phyloP scores from a whole-genome alignment of 2,329 filamentous ascomycete genomes.

The Aspergillus piperis region DNA sequence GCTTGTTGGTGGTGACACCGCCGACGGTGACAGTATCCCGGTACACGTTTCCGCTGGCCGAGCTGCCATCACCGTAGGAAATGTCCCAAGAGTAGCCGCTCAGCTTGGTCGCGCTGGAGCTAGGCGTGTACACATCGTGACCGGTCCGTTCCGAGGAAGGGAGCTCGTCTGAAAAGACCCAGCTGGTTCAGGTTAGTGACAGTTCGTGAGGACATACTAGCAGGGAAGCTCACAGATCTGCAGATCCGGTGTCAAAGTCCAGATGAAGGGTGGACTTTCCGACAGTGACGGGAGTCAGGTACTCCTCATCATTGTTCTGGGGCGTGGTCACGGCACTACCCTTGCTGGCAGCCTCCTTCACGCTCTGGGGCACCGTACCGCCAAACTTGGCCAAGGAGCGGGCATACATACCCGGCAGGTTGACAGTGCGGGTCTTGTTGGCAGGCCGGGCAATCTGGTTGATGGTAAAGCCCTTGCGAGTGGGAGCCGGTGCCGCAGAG shows the following conservation, averaged over 20 bases:
- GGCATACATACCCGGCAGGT: conserved; percentile 34
- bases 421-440: conserved; percentile 24
- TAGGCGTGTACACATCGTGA: conserved; percentile 61
- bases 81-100: conserved; percentile 60
- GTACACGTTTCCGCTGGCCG: conserved; percentile 66
- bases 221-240: conserved; percentile 62
- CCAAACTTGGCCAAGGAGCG: conserved; percentile 34
- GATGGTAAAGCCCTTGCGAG: conserved; percentile 34
- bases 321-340: conserved; percentile 47
- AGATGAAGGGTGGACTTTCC: conserved; percentile 65
- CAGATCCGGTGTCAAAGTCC: conserved; percentile 70
- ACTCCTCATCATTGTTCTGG: conserved; percentile 57
- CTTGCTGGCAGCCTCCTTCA: conserved; percentile 35
- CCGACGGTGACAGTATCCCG: conserved; percentile 65
- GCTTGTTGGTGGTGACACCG: conserved; percentile 57
- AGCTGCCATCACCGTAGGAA: conserved; percentile 65
- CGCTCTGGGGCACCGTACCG: conserved; percentile 28
- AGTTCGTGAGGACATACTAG: not conserved
- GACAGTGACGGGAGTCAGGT: conserved; percentile 63
- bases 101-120: conserved; percentile 48
- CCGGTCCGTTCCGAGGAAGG: conserved; percentile 52
- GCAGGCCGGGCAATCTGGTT: conserved; percentile 29
- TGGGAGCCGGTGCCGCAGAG: conserved; percentile 31
- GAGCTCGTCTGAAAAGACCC: conserved; percentile 66
- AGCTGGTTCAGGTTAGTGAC: conserved; percentile 47